Conservation (phyloP, 1,284 basidiomycete species). For the Rhodotorula sp. region DNA sequence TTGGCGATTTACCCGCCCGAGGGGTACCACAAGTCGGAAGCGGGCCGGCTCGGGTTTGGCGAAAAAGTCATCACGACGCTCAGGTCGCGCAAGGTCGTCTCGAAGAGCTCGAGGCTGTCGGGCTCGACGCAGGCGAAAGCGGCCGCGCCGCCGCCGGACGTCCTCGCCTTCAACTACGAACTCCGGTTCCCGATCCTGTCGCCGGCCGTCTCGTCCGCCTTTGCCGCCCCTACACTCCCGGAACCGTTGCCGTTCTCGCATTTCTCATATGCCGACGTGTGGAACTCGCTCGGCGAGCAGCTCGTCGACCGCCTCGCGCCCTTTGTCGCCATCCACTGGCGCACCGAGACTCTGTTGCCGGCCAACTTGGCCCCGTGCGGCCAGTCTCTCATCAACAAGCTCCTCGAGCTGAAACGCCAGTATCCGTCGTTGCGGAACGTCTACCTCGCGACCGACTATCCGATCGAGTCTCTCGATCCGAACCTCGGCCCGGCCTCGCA, state of each 20-base stretch:
- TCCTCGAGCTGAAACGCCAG: constrained; percentile 29
- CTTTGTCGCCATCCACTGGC: constrained; percentile 47
- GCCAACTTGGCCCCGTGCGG: constrained; percentile 43
- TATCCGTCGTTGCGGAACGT: constrained; percentile 42
- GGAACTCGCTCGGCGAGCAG: constrained; percentile 41
- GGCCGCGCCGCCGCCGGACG: constrained; percentile 37
- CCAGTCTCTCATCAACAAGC: constrained; percentile 37
- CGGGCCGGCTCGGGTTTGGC: constrained; percentile 40
- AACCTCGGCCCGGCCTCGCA: not conserved
- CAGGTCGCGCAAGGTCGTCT: constrained; percentile 22
- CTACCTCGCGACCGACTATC: constrained; percentile 48
- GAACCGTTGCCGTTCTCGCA: constrained; percentile 40
- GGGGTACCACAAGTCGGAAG: constrained; percentile 35
- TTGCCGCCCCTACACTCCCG: constrained; percentile 7
- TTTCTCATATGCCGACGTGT: constrained; percentile 44
- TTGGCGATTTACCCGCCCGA: constrained; percentile 44
- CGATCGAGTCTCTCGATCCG: constrained; percentile 41
- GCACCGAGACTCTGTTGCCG: constrained; percentile 45
- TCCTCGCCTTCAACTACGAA: constrained; percentile 47
- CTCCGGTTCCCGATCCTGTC: constrained; percentile 45
- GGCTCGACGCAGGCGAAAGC: not conserved
- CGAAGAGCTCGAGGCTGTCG: constrained; percentile 30
- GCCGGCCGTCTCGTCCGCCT: constrained; percentile 16
- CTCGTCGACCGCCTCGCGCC: constrained; percentile 36
- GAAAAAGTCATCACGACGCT: constrained; percentile 43